A percentile compares a stretch with the other conserved stretches of the same genome.
Evolutionary conservation across 345 rosid species (phyloP).

Genomic region (Diplotaxis tenuifolia): DNA sequence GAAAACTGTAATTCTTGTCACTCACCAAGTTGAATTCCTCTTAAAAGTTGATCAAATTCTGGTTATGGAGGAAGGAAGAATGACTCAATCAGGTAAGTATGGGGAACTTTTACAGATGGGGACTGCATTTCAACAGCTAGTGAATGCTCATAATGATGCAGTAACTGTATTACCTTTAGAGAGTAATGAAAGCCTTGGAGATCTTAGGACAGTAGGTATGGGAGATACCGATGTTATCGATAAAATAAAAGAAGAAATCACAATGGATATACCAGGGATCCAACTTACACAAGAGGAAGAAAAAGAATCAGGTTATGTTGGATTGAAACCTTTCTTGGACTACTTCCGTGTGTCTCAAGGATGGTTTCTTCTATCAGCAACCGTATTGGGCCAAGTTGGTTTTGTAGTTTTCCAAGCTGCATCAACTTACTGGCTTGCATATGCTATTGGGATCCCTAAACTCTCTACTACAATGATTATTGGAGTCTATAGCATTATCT

Average conservation of each 20-base stretch:
- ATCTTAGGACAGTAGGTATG: slow-evolving; percentile 9
- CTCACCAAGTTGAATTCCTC: slow-evolving; percentile 90
- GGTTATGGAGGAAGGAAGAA: slow-evolving; percentile 65
- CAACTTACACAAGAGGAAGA: slow-evolving; percentile 75
- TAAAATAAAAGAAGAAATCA: slow-evolving; percentile 29
- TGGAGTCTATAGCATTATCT: slow-evolving; percentile 57
- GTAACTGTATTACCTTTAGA: slow-evolving; percentile 43
- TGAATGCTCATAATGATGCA: slow-evolving; percentile 68
- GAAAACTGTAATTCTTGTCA: slow-evolving; percentile 71
- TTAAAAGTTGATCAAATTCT: slow-evolving; percentile 56
- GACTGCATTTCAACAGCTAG: slow-evolving; percentile 65
- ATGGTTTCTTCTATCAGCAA: slow-evolving; percentile 34
- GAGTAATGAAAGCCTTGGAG: slow-evolving; percentile 29
- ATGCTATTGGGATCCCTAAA: slow-evolving; percentile 52
- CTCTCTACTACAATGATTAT: slow-evolving; percentile 42
- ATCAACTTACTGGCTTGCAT: slow-evolving; percentile 74
- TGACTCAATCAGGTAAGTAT: slow-evolving; percentile 60
- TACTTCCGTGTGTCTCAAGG: slow-evolving; percentile 58
- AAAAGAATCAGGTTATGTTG: slow-evolving; percentile 57
- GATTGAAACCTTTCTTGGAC: slow-evolving; percentile 63
- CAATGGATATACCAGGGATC: slow-evolving; percentile 34
- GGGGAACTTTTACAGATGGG: slow-evolving; percentile 54
- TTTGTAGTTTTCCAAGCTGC: slow-evolving; percentile 60
- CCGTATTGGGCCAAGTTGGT: slow-evolving; percentile 36
- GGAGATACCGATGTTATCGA: slow-evolving; percentile 20